Evolutionary conservation across 345 rosid species (phyloP).

Genomic region (Arabis alpina): DNA sequence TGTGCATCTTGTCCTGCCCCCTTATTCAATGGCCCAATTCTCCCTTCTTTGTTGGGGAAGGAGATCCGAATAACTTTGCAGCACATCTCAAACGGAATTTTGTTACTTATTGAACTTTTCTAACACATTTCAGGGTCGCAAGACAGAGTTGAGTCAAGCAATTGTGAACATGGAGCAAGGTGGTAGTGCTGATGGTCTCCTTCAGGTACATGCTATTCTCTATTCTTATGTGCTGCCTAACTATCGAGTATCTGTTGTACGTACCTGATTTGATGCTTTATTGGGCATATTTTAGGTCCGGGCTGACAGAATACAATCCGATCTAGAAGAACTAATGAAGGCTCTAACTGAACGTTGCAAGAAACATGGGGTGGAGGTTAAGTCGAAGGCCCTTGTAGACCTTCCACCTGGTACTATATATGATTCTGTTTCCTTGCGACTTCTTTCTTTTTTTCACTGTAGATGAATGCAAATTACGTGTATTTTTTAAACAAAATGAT

Average conservation of each 20-base stretch:
- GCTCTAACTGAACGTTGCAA: constrained; percentile 77
- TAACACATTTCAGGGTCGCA: constrained; percentile 66
- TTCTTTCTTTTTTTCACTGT: constrained; percentile 20
- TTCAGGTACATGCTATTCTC: constrained; percentile 65
- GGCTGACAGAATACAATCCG: constrained; percentile 94
- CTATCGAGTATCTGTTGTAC: constrained; percentile 16
- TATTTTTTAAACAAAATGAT: constrained; percentile 16
- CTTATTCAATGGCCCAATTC: constrained; percentile 20
- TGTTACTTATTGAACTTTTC: constrained; percentile 29
- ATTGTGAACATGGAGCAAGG: constrained; percentile 88
- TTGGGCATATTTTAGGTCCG: constrained; percentile 66
- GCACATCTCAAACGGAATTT: neutral
- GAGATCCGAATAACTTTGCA: constrained; percentile 13
- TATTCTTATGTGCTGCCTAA: constrained; percentile 20
- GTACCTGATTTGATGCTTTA: constrained; percentile 28
- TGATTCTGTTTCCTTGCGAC: constrained; percentile 13
- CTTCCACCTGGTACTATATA: constrained; percentile 79
- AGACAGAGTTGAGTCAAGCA: constrained; percentile 84
- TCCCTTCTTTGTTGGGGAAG: constrained; percentile 18
- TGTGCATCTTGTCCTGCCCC: constrained; percentile 16
- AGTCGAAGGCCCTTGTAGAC: constrained; percentile 76
- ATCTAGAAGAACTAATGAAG: constrained; percentile 89
- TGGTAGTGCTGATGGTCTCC: constrained; percentile 95
- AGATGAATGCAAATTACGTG: constrained; percentile 18
- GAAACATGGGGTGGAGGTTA: constrained; percentile 82